phyloP scores from a whole-genome alignment of 345 rosid genomes.

The Bruguiera gymnorhiza region DNA sequence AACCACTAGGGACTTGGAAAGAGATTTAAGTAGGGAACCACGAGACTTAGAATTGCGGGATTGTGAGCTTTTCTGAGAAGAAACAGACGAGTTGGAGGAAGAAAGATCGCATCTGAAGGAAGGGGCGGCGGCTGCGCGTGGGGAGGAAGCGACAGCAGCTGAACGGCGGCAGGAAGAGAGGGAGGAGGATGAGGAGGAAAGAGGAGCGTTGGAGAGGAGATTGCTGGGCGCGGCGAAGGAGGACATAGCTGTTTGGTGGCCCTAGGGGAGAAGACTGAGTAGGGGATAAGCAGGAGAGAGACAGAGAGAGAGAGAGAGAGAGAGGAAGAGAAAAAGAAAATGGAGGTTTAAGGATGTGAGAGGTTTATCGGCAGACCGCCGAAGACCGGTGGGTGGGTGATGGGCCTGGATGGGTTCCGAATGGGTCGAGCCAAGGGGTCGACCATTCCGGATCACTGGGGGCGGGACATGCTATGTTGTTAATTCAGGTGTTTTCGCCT shows the following conservation, averaged over 20 bases:
- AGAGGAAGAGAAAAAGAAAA: too few species aligned
- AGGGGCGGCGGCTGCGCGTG: conserved; percentile 18
- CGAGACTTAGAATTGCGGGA: background rate
- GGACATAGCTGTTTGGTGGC: conserved; percentile 14
- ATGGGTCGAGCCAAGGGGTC: too few species aligned
- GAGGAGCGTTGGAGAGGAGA: conserved; percentile 19
- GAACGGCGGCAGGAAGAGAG: conserved; percentile 14
- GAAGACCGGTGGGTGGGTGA: too few species aligned
- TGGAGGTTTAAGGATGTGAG: too few species aligned
- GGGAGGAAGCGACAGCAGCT: background rate
- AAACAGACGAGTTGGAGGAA: background rate
- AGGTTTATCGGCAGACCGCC: too few species aligned
- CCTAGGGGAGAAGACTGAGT: too few species aligned
- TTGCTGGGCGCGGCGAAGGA: conserved; percentile 19
- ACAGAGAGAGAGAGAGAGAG: too few species aligned
- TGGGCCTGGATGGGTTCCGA: too few species aligned
- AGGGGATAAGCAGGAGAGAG: too few species aligned
- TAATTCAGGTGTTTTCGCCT: too few species aligned
- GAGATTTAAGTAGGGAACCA: conserved; percentile 28
- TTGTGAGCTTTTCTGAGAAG: background rate
- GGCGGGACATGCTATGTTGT: too few species aligned
- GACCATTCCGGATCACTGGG: too few species aligned
- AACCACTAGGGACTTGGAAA: conserved; percentile 41
- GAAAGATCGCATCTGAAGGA: conserved; percentile 20
- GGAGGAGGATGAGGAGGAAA: conserved; percentile 12